Conservation (phyloP, 2,329 filamentous ascomycete species). For the Alternaria ethzedia region DNA sequence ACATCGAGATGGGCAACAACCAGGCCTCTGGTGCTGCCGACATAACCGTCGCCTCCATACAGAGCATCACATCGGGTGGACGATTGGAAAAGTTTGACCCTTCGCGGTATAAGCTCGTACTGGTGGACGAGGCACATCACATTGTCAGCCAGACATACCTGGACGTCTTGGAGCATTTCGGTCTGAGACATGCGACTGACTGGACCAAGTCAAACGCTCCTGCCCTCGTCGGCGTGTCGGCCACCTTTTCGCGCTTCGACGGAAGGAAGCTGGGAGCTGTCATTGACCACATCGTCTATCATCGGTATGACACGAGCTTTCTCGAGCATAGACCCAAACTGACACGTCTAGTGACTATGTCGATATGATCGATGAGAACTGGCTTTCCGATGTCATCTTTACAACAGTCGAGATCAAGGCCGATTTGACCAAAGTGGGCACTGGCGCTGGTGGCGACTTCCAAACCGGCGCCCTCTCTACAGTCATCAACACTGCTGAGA, state of each 20-base stretch:
- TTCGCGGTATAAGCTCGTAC: constrained; percentile 79
- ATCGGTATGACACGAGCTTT: constrained; percentile 61
- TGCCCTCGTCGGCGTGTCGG: constrained; percentile 86
- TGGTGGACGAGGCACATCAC: constrained; percentile 97
- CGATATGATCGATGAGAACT: constrained; percentile 86
- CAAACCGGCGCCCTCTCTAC: constrained; percentile 76
- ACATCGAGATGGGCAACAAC: constrained; percentile 87
- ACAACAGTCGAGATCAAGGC: constrained; percentile 87
- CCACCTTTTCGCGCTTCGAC: constrained; percentile 79
- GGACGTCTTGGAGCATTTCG: constrained; percentile 77
- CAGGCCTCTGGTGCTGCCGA: constrained; percentile 82
- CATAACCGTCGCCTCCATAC: constrained; percentile 90
- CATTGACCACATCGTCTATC: constrained; percentile 95
- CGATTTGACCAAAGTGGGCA: constrained; percentile 75
- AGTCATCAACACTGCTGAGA: constrained; percentile 79
- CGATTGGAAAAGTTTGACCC: constrained; percentile 86
- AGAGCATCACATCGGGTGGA: constrained; percentile 78
- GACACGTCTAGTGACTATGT: constrained; percentile 63
- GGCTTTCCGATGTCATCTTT: constrained; percentile 90
- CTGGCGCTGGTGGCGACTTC: constrained; percentile 76
- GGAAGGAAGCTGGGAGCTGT: constrained; percentile 80
- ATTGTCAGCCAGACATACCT: constrained; percentile 87
- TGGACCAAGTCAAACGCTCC: constrained; percentile 36
- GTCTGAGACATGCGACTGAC: constrained; percentile 61
- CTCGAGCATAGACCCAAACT: background rate